These are phyloP conservation scores for Neopestalotiopsis sp. DNA, from an alignment of 2,329 filamentous ascomycete genomes.

Conservation along the genomic window DNA sequence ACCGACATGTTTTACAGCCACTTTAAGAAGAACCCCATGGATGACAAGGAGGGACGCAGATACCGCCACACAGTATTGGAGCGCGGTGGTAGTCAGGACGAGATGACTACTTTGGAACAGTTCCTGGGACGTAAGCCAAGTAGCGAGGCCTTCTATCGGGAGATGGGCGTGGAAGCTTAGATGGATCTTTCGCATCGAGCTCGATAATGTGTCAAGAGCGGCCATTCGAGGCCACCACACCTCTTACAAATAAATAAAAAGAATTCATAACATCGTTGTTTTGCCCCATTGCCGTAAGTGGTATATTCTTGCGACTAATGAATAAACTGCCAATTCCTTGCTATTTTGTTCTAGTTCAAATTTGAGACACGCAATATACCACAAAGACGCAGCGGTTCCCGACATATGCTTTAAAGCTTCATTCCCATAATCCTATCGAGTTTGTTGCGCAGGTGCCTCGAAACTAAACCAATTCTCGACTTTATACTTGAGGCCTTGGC, in stretches of 20 bases:
- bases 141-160: constrained; percentile 80
- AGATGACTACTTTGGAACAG: constrained; percentile 79
- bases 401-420: too few relatives aligned
- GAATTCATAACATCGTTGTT: too few relatives aligned
- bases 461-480: too few relatives aligned
- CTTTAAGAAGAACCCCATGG: constrained; percentile 81
- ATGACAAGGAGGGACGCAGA: constrained; percentile 71
- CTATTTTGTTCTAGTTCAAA: too few relatives aligned
- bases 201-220: too few relatives aligned
- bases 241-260: not conserved
- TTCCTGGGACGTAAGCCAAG: constrained; percentile 80
- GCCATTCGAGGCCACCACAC: not conserved
- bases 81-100: constrained; percentile 77
- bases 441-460: too few relatives aligned
- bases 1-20: constrained; percentile 85
- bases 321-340: too few relatives aligned
- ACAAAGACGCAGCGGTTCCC: too few relatives aligned
- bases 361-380: too few relatives aligned
- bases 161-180: constrained; percentile 60
- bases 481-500: not conserved
- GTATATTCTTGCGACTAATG: too few relatives aligned
- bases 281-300: too few relatives aligned
- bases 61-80: constrained; percentile 82
- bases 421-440: too few relatives aligned
- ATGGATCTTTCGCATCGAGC: not conserved